Base-by-base conservation (phyloP, 2,329 filamentous ascomycete genomes). In the Teratosphaeria zuluensis region DNA sequence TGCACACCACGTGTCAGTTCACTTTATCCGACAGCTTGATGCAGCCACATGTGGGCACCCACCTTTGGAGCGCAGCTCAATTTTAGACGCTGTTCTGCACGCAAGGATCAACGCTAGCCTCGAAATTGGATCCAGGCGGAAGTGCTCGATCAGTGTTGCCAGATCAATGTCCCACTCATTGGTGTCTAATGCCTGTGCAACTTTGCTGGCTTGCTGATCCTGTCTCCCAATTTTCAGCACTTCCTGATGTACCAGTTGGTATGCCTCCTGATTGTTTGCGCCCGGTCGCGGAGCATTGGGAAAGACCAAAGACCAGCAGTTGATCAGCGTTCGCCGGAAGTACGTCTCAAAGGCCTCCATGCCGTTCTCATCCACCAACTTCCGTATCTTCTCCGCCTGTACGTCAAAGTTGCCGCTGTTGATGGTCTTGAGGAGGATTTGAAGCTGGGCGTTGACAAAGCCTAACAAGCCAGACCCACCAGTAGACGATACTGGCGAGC, bases 261-360 rank as follows among this genome's bases (percentile, higher is more conserved):
- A 95, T 74, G 89, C 95, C 62, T 88, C 89, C 56, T 88, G 81
- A 74, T 88, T 89, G 64, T 90, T 82, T 24, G 63, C 58, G 51
- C 64, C 60, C 53, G 68, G 62, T 58, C 90, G 83, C 68, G 84
- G 89, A 57, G 86, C 80, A 63, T 88, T 85, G 56, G 90, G 87
- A 72, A 97, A 97, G 73, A 99, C 94, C 70, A 94, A 87, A 63
- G 87, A 80, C 69, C 92, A 90, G 84, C 96, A 96, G 77, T 87
- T 87, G 75, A 88, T 88, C 71, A 99, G 84, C 73, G 97, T 81
- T 76, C 92, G 90, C 75, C 90, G 87, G 76, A 99, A 95, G 76
- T 94, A 96, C 80, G 92, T 95, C 61, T 90, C 86, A 74, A 92
- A 96, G 72, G 96, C 91, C 81, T 99, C 95, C 92, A 99, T 99